Base-by-base conservation (phyloP, 495 filamentous ascomycete genomes). In the Diplogelasinospora grovesii region DNA sequence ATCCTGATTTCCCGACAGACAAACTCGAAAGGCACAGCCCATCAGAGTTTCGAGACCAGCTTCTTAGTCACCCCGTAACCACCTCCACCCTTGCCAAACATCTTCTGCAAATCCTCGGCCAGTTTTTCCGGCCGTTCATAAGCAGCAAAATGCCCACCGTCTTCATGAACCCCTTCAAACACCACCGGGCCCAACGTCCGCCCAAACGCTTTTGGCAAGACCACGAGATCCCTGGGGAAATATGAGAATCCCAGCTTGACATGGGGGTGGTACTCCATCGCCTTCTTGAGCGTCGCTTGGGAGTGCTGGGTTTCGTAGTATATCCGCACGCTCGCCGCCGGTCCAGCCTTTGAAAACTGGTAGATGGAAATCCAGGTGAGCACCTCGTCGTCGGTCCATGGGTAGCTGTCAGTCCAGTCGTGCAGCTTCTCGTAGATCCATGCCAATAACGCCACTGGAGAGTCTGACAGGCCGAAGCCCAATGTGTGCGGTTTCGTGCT, bases 401-500 rank as follows among this genome's bases (percentile, higher is more conserved):
- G 68, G 47, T 83, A 83, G 1, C 44, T 53, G 47, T 86, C 81
- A 1, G 74, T 76, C 79, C 82, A 82, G 42, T 78, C 72, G 51
- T 80, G 74, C 20, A 85, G 66, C 47, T 85, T 86, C 53, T 85
- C 82, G 36, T 77, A 74, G 29, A 86, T 75, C 80, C 80, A 85
- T 0, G 79, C 69, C 13, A 85, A 56, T 27, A 78, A 59, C 7
- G 66, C 79, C 8, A 82, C 67, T 1, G 82, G 82, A 14, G 70
- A 77, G 50, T 83, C 79, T 3, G 63, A 57, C 0, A 84, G 64
- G 0, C 59, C 68, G 24, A 73, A 74, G 9, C 73, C 71, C 1
- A 85, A 54, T 0, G 81, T 85, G 42, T 79, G 71, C 1, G 82
- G 82, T 45, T 79, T 81, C 10, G 79, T 83, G 18, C 56, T 55